Conservation (phyloP, 2,329 filamentous ascomycete species). For the Pseudocercospora pini-densiflorae region DNA sequence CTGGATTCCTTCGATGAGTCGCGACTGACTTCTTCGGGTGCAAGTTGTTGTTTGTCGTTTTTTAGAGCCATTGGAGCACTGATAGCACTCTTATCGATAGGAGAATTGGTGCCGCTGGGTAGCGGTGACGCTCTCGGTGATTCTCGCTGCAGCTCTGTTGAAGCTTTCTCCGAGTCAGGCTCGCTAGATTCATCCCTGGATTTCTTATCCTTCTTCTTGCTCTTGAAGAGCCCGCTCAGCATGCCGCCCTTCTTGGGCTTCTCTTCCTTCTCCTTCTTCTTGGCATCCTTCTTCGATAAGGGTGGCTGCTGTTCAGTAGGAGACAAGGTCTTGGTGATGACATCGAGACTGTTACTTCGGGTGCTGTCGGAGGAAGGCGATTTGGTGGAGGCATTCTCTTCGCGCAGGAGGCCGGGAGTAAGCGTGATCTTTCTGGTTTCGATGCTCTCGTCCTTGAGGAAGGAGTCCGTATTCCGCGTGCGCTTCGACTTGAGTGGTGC, state of each 20-base stretch:
- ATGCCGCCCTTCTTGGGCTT: constrained; percentile 73
- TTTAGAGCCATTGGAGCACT: constrained; percentile 7
- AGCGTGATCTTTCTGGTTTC: constrained; percentile 98
- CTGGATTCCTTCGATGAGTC: constrained; percentile 21
- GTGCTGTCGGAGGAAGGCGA: constrained; percentile 43
- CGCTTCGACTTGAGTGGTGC: constrained; percentile 69
- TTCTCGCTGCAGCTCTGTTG: constrained; percentile 33
- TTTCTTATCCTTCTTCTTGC: constrained; percentile 69
- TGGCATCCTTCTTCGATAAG: constrained; percentile 73
- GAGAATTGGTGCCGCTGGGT: constrained; percentile 30
- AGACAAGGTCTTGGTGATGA: constrained; percentile 70
- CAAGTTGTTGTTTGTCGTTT: constrained; percentile 11
- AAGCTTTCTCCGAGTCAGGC: constrained; percentile 38
- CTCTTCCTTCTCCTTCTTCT: constrained; percentile 76
- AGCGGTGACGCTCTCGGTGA: constrained; percentile 30
- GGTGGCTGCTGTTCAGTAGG: constrained; percentile 62
- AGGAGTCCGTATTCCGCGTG: constrained; percentile 90
- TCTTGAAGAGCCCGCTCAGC: constrained; percentile 71
- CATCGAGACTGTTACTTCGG: constrained; percentile 71
- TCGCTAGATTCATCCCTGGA: constrained; percentile 49
- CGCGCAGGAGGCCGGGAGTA: constrained; percentile 87
- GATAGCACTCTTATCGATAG: constrained; percentile 27
- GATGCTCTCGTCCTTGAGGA: constrained; percentile 93
- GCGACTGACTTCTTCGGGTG: constrained; percentile 13
- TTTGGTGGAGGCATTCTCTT: constrained; percentile 61